These are phyloP conservation scores for Candida sp. DNA, from an alignment of 1,139 yeast genomes.

Conservation along the genomic window DNA sequence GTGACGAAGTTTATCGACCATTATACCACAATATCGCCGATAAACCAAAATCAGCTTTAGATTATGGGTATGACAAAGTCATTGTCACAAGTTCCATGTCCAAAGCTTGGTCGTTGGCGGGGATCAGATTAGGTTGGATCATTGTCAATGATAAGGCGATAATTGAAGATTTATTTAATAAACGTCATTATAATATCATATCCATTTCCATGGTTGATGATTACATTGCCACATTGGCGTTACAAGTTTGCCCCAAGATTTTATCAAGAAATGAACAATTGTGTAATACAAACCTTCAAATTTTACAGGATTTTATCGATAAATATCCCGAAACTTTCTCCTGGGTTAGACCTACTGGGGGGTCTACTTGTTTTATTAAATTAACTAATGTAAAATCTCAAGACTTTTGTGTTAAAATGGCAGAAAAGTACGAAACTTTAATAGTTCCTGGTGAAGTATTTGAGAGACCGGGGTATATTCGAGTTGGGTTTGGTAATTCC, in stretches of 20 bases:
- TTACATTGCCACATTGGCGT: constrained; percentile 41
- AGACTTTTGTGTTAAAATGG: constrained; percentile 33
- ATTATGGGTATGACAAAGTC: constrained; percentile 40
- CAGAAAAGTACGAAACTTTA: constrained; percentile 29
- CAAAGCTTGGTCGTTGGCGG: constrained; percentile 55
- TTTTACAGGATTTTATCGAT: constrained; percentile 31
- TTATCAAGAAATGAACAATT: constrained; percentile 35
- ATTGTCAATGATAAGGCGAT: constrained; percentile 30
- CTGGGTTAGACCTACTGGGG: constrained; percentile 47
- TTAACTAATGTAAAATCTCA: constrained; percentile 28
- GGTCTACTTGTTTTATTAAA: constrained; percentile 46
- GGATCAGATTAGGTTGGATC: constrained; percentile 55
- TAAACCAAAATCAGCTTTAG: constrained; percentile 32
- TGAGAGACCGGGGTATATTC: constrained; percentile 34
- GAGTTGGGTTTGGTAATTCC: constrained; percentile 53
- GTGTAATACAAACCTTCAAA: constrained; percentile 32
- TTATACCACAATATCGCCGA: constrained; percentile 35
- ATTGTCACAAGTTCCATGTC: constrained; percentile 52
- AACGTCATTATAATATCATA: constrained; percentile 53
- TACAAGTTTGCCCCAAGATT: constrained; percentile 28
- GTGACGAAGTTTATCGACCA: constrained; percentile 60
- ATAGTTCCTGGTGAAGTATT: constrained; percentile 55
- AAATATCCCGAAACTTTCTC: constrained; percentile 26
- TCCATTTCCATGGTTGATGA: constrained; percentile 51
- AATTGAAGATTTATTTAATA: constrained; percentile 28